Conservation (phyloP, 2,329 filamentous ascomycete species). For the Dothideomycetes sp. region DNA sequence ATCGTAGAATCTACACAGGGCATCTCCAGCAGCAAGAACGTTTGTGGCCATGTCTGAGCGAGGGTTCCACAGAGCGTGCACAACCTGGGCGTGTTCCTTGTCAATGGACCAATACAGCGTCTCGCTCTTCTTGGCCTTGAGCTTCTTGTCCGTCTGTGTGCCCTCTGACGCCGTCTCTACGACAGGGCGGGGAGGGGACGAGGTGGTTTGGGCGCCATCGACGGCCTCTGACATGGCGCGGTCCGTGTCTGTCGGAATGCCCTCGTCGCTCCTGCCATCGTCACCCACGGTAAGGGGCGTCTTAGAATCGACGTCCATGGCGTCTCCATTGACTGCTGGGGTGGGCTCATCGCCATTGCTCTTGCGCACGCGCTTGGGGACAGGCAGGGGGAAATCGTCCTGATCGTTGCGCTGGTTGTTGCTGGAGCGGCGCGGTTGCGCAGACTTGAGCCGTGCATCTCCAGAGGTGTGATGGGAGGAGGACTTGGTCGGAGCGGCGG, state of each 20-base stretch:
- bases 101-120: conserved; percentile 23
- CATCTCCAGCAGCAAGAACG: conserved; percentile 22
- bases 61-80: conserved; percentile 21
- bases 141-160: conserved; percentile 23
- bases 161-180: conserved; percentile 7
- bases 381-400: conserved; percentile 21
- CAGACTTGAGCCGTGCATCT: background rate
- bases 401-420: background rate
- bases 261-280: background rate
- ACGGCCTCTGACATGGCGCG: conserved; percentile 15
- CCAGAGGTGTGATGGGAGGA: background rate
- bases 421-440: background rate
- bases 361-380: conserved; percentile 21
- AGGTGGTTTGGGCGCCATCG: conserved; percentile 16
- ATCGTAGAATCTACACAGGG: conserved; percentile 22
- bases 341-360: conserved; percentile 17
- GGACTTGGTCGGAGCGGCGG: conserved; percentile 1
- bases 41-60: conserved; percentile 11
- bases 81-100: conserved; percentile 17
- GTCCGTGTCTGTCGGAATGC: conserved; percentile 3
- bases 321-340: conserved; percentile 30
- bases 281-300: conserved; percentile 14
- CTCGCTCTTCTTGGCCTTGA: conserved; percentile 18
- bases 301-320: conserved; percentile 34
- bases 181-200: conserved; percentile 9